Evolutionary conservation across 495 filamentous ascomycete species (phyloP).

Genomic region (Pyronema omphalodes): DNA sequence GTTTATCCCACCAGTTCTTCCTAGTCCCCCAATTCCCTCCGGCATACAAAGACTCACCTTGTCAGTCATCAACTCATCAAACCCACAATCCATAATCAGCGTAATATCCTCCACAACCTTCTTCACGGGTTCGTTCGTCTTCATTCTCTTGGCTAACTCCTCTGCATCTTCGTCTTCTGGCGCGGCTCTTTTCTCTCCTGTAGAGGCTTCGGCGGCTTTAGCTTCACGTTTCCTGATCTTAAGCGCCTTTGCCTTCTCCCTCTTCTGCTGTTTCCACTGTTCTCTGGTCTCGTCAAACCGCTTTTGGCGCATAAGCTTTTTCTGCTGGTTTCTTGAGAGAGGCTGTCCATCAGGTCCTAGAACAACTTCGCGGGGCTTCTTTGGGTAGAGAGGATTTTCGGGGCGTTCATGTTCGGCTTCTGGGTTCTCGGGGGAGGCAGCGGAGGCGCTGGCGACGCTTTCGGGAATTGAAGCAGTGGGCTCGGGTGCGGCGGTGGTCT

Average conservation of each 20-base stretch:
- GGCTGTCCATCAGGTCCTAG: constrained; percentile 17
- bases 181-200: background rate
- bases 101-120: constrained; percentile 43
- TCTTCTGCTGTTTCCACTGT: constrained; percentile 49
- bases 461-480: background rate
- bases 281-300: constrained; percentile 50
- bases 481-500: background rate
- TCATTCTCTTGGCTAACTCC: constrained; percentile 25
- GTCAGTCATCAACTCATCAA: constrained; percentile 71
- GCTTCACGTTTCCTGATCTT: constrained; percentile 24
- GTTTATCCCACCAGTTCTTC: background rate
- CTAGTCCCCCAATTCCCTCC: background rate
- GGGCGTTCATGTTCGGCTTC: background rate
- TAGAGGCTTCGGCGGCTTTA: background rate
- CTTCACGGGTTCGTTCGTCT: constrained; percentile 25
- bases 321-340: constrained; percentile 66
- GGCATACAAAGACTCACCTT: constrained; percentile 24
- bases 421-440: background rate
- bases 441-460: background rate
- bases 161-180: background rate
- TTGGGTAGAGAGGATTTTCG: background rate
- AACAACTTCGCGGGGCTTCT: constrained; percentile 2
- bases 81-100: constrained; percentile 77
- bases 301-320: constrained; percentile 47
- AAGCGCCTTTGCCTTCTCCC: constrained; percentile 53